Evolutionary conservation across 202 grass and related monocot genomes (phyloP), one percentile per base, ranked within the genome.

Genomic region (Setaria italica): DNA sequence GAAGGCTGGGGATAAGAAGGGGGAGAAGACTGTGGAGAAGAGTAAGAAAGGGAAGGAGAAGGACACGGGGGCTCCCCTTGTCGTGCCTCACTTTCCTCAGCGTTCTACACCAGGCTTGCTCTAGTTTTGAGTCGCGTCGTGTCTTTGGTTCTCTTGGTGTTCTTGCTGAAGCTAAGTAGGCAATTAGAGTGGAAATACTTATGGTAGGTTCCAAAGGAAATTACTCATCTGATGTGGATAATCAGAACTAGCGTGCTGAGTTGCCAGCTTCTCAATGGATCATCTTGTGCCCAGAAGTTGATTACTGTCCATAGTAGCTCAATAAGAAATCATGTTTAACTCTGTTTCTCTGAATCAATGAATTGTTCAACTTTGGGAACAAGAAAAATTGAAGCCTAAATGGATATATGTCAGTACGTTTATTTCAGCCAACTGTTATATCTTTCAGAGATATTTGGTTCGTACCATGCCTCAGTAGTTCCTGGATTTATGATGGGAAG

Each of bases 91-190:
- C 35, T 81, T 81, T 25, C 79, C 79, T 58, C 12, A 16, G 2
- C 50, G 79, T 43, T 70, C 65, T 32, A 58, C 64, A 14, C 78
- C 64, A 43, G 64, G 64, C 7, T 69, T 80, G 78, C 49, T 81
- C 34, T 81, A 81, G 66, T 11, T 41, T 37, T 42, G 12, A 32
- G 51, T 58, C 13, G 13, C 12, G 2, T 59, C 13, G 13, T 19
- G 2, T 59, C 37, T 46, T 12, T 15, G 1, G 29, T 46, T 33
- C n/a, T 59, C 39, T 15, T 70, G 34, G 20, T 70, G n/a, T 33
- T 70, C 37, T 81, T 58, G 51, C 68, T 32, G 79, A 81, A 69
- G 35, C 66, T 9, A 43, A 56, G 9, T 13, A 81, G 20, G 9
- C 2, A 58, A 58, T 58, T 76, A 37, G 32, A 1, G 72, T n/a